Conservation (phyloP, 1,284 basidiomycete species). For the Leccinum griseonigrum region DNA sequence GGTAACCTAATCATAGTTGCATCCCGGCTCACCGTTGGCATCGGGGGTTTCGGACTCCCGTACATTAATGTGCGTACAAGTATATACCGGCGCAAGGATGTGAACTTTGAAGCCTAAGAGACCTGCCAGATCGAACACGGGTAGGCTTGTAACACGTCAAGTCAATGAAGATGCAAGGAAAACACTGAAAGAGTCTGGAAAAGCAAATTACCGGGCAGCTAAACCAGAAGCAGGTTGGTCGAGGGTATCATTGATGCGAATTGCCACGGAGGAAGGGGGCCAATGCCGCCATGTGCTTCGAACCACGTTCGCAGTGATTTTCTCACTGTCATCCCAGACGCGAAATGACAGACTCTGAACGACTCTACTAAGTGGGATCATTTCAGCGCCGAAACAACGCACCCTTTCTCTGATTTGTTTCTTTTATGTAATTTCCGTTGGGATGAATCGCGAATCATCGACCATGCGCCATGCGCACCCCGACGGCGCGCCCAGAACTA, state of each 20-base stretch:
- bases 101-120: neutral
- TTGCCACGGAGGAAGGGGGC: neutral
- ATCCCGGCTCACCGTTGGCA: neutral
- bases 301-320: neutral
- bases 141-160: neutral
- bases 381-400: constrained; percentile 9
- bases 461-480: constrained; percentile 8
- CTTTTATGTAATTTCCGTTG: neutral
- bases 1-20: neutral
- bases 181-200: neutral
- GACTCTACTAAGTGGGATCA: neutral
- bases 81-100: neutral
- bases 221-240: neutral
- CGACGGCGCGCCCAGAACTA: constrained; percentile 3
- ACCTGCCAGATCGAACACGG: neutral
- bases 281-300: neutral
- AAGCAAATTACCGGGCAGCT: neutral
- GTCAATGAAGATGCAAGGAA: neutral
- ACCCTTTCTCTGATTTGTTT: neutral
- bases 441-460: constrained; percentile 5
- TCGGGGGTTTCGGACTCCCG: neutral
- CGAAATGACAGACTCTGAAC: neutral
- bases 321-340: neutral
- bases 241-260: neutral
- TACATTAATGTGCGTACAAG: neutral